Evolutionary conservation across 148 eudicot genomes (phyloP).

Genomic region (Rhododendron vialii): DNA sequence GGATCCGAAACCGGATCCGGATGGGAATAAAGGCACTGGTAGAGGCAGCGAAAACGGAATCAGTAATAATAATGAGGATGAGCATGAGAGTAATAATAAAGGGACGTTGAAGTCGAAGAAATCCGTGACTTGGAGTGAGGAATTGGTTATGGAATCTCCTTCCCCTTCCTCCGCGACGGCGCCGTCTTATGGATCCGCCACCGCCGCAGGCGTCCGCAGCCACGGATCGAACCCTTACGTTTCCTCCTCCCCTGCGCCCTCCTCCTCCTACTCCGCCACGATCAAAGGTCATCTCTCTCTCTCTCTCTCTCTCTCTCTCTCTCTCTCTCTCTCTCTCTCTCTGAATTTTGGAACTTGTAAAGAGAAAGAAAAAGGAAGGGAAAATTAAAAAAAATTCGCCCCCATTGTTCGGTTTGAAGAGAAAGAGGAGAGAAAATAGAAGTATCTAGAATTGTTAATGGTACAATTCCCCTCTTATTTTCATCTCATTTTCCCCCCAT

Average conservation of each 20-base stretch:
- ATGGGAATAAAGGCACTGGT: background rate
- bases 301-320: background rate
- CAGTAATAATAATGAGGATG: background rate
- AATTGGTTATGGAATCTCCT: background rate
- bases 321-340: background rate
- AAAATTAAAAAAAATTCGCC: too few relatives aligned
- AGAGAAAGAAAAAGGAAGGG: too few relatives aligned
- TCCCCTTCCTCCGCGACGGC: background rate
- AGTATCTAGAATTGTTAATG: too few relatives aligned
- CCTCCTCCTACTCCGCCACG: constrained; percentile 21
- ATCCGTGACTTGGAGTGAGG: background rate
- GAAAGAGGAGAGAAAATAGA: too few relatives aligned
- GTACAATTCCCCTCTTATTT: too few relatives aligned
- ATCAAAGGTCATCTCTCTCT: constrained; percentile 36
- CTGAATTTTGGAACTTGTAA: too few relatives aligned
- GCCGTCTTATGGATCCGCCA: constrained; percentile 9
- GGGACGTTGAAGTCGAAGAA: background rate
- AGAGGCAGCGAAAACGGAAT: background rate
- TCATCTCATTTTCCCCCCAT: too few relatives aligned
- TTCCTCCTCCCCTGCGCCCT: constrained; percentile 19
- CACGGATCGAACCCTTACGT: constrained; percentile 37
- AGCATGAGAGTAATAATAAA: background rate
- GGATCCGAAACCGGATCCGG: constrained; percentile 4
- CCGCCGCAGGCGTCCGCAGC: background rate
- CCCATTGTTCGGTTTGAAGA: too few relatives aligned